A percentile compares a stretch with the other conserved stretches of the same genome.
Conservation (phyloP, 257 asterid genomes). For the Henckelia pumila region DNA sequence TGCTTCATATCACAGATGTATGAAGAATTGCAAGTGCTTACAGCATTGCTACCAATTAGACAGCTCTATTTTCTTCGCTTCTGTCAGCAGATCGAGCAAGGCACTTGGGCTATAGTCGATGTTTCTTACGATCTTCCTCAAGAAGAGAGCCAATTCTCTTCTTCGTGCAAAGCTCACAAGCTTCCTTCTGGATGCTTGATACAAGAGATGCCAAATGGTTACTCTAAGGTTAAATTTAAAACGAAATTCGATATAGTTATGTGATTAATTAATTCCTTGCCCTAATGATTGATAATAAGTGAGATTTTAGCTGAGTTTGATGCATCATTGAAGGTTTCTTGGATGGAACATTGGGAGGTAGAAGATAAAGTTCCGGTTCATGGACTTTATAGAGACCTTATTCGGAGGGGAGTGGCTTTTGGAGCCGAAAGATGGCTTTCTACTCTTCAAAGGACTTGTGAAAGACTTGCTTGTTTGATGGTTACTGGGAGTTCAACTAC, state of each 20-base stretch:
- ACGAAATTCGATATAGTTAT: background rate
- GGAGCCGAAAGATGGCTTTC: constrained; percentile 98
- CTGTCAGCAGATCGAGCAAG: constrained; percentile 83
- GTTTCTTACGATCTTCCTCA: constrained; percentile 77
- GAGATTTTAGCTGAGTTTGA: background rate
- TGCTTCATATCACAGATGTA: constrained; percentile 61
- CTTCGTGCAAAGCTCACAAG: constrained; percentile 52
- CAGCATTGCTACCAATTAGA: constrained; percentile 73
- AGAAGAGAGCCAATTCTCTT: constrained; percentile 53
- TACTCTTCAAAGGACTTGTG: constrained; percentile 72
- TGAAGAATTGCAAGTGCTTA: constrained; percentile 77
- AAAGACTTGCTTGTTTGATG: constrained; percentile 76
- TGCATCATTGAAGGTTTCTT: constrained; percentile 55
- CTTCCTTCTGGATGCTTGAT: constrained; percentile 96
- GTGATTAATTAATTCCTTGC: background rate
- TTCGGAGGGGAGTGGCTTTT: constrained; percentile 70
- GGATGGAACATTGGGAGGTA: constrained; percentile 93
- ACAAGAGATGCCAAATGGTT: constrained; percentile 98
- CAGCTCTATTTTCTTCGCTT: constrained; percentile 68
- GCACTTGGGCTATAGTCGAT: constrained; percentile 82
- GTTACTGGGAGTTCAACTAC: constrained; percentile 58
- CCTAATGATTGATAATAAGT: background rate
- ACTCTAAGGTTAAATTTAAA: constrained; percentile 63
- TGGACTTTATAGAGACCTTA: constrained; percentile 66
- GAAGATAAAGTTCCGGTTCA: constrained; percentile 69